A percentile compares a stretch with the other conserved stretches of the same genome.
These are phyloP conservation scores for Lunularia cruciata DNA, from an alignment of 225 moss, liverwort and hornwort species.

Conservation along the genomic window DNA sequence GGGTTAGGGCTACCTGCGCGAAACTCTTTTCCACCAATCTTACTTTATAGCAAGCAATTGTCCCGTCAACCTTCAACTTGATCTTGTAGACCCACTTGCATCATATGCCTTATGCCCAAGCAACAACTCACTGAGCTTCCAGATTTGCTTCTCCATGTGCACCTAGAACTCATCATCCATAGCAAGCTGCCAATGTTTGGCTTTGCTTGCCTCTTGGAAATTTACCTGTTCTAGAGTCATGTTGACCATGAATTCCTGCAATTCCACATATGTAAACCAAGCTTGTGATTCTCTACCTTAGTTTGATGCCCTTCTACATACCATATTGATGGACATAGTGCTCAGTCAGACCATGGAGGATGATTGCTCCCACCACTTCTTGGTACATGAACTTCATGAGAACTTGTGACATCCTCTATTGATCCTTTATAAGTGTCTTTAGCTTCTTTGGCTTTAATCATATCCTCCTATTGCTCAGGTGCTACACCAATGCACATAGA, in stretches of 20 bases:
- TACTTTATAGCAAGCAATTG: neutral
- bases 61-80: neutral
- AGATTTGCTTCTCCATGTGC: too few relatives aligned
- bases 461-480: neutral
- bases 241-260: too few relatives aligned
- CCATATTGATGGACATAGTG: too few relatives aligned
- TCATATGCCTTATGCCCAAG: neutral
- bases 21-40: constrained; percentile 16
- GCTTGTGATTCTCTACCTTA: too few relatives aligned
- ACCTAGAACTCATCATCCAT: too few relatives aligned
- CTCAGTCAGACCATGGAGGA: too few relatives aligned
- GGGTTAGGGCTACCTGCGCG: neutral
- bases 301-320: too few relatives aligned
- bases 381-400: too few relatives aligned
- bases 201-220: neutral
- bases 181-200: neutral
- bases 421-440: too few relatives aligned
- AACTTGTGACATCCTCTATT: too few relatives aligned
- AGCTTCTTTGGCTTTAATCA: neutral
- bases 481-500: neutral
- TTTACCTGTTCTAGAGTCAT: neutral
- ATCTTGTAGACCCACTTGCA: constrained; percentile 14
- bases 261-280: too few relatives aligned
- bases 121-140: neutral
- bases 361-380: too few relatives aligned